Base-by-base conservation (phyloP, 2,329 filamentous ascomycete genomes). In the Pseudopithomyces maydicus region DNA sequence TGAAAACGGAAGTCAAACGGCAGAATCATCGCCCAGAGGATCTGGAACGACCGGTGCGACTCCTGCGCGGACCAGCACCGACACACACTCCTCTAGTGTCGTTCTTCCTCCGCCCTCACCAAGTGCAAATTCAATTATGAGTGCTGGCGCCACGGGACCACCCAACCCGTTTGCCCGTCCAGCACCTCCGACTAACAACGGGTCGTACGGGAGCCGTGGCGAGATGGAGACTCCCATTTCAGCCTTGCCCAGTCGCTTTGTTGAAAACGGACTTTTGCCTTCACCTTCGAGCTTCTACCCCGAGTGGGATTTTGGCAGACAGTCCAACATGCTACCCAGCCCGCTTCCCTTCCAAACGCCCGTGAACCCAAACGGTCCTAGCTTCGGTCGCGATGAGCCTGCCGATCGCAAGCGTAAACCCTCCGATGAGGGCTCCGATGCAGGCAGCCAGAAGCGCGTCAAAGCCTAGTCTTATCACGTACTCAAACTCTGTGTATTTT, bases 131-230 rank as follows among this genome's bases (percentile, higher is more conserved):
- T 87, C 92, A 2, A 82, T 98, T 6, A 81, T 97, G 54, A 97
- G 92, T 46, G 95, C 95, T 0, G 95, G 95, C 39, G 94, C 95
- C 8, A 90, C 89, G 36, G 95, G 95, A 0, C 95, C 95, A 14
- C 92, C 92, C 2, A 99, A 99, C 74, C 95, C 95, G 0, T 99
- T 98, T 74, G 95, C 95, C 7, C 85, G 94, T 41, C 95, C 94
- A 0, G 85, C 88, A 23, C 92, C 90, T 4, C 91, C 92, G 26
- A 82, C 86, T 55, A 86, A 84, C 66, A 80, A 77, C 70, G 66
- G 70, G 64, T 67, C 77, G 57, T 76, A 78, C 47, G 70, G 71
- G 47, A 77, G 74, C 47, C 67, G 72, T 7, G 69, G 66, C 50
- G 70, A 78, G 41, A 74, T 77, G 74, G 88, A 95, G 71, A 95